Evolutionary conservation across 2,329 filamentous ascomycete species (phyloP), one percentile per base, ranked within the genome.

Genomic region (Xenoacremonium recifei): DNA sequence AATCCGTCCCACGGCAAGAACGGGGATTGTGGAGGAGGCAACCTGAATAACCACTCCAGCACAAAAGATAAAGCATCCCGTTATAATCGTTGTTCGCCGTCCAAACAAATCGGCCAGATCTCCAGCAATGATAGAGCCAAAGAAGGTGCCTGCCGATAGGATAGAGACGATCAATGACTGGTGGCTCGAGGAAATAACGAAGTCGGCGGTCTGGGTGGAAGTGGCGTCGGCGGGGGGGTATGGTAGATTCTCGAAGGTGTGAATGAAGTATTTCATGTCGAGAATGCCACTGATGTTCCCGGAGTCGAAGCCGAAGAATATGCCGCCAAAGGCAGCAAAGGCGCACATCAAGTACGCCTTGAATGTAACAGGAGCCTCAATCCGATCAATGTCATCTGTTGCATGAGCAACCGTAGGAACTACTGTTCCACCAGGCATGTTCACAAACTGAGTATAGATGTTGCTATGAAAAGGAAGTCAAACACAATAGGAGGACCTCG

Each of bases 301-400:
- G 31, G 84, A 87, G 58, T 89, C 86, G 66, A 87, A 90, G 36
- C 86, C 86, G 67, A 89, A 87, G 71, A 89, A 85, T 67, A 88
- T 85, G 65, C 80, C 83, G 57, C 83, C 83, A 47, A 86, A 85
- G 25, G 82, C 80, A 46, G 83, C 83, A 50, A 86, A 87, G 50
- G 80, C 82, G 65, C 82, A 86, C 60, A 86, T 76, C 37, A 84
- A 48, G 64, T 87, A 86, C 41, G 82, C 82, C 71, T 83, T 82
- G 66, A 79, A 67, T 50, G 82, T 86, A 55, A 86, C 76, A 53
- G 83, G 82, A 11, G 83, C 82, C 72, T 87, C 83, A 59, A 85
- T 76, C 49, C 75, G 71, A 52, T 71, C 69, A 48, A 83, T 68
- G 63, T 84, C 76, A 48, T 68, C n/a, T n/a, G n/a, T n/a, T n/a